Evolutionary conservation across 352 stramenopile genomes (phyloP), one percentile per base, ranked within the genome.

Genomic region (Thalassiosira livingstoniorum): DNA sequence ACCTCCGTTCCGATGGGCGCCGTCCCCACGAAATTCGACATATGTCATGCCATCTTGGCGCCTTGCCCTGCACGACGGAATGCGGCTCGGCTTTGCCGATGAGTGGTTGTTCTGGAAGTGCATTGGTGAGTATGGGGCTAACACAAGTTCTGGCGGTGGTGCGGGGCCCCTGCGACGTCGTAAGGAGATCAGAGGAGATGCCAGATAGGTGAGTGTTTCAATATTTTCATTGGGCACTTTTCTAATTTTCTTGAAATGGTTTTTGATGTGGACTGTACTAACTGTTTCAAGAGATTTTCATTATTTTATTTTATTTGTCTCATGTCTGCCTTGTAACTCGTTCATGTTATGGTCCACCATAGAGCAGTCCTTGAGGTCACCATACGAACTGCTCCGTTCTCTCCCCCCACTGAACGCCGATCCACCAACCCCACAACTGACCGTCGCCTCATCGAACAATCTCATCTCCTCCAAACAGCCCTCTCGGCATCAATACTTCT

Each of bases 1-100:
- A 94, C 61, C 80, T 94, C 5, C 87, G 90, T 15, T 91, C 90
- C 54, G 90, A 94, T 82, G 90, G 90, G 51, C 75, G 90, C n/a
- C 89, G 90, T 63, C 88, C 90, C 3, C 47, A 89, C 34, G 90
- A 94, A 78, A 94, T 94, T 55, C 80, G 90, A 13, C 82, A 90
- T 39, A 90, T 93, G 75, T 71, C 79, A 5, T 83, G 90, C 55
- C 82, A 92, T 60, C 55, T 80, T 11, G 72, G 71, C 21, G 71
- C 72, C 0, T 43, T 80, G 25, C 78, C 70, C 32, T 72, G 70
- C 13, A 85, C 70, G 7, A 78, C 60, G 13, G 65, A 63, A 31
- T 78, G 64, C 13, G 75, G 78, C 18, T 65, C 39, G 4, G 78
- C 78, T 0, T 70, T 85, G 25, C 78, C 78, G 37, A 78, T 71